Evolutionary conservation across 108 stramenopile species (phyloP), one percentile per base, ranked within the genome.

Genomic region (Nitzschia sp.): DNA sequence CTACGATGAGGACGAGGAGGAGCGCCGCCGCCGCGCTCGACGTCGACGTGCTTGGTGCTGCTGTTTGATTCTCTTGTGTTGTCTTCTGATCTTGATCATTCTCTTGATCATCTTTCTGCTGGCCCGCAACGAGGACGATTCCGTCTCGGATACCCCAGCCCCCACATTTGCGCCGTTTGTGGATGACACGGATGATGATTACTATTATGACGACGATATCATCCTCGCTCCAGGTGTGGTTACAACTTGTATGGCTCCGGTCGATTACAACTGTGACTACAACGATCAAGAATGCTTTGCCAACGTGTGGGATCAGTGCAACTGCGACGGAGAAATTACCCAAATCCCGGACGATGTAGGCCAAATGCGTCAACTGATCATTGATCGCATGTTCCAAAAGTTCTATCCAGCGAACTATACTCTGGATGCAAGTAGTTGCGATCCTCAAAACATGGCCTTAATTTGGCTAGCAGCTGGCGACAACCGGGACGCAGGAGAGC

Each of bases 391-490:
- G 30, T 30, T 33, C 30, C 46, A 47, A 24, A 77, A 77, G 46
- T 66, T 82, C 49, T 77, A 72, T 38, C 68, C 54, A 17, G 57
- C 25, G 21, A 71, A 73, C 35, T 56, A 29, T 47, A 65, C 67
- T 0, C 28, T 70, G 15, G 53, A 63, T 1, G 6, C 45, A 18
- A 56, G 65, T 42, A 67, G 58, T 8, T 83, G 82, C 57, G 66
- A 74, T 33, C 77, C 82, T 57, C 21, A 19, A 18, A 83, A 83
- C 73, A 72, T 74, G 70, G 82, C 77, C 26, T 32, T 74, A 34
- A 68, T 78, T 25, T 83, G 82, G 82, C 62, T 83, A 32, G 49
- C 77, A 23, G 56, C 77, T 21, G 82, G 82, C 4, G 67, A 78
- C 66, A 78, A 69, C 33, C 82, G 82, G 19, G 77, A 78, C 51